Evolutionary conservation across 805 yeast genomes (phyloP).

Genomic region (Schizosaccharomyces osmophilus): DNA sequence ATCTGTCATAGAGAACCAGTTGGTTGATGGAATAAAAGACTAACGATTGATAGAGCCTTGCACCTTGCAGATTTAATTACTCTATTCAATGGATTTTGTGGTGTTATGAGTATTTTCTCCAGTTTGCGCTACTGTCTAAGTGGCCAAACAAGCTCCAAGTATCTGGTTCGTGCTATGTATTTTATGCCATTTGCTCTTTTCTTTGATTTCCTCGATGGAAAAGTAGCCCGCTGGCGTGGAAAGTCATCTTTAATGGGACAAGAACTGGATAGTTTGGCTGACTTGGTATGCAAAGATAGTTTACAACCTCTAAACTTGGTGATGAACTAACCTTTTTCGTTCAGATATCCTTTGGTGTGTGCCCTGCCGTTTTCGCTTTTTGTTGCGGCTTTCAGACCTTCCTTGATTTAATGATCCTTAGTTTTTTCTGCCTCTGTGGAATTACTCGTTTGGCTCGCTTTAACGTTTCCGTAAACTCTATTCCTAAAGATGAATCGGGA

Average conservation of each 20-base stretch:
- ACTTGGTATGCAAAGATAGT: conserved; percentile 26
- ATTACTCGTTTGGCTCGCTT: conserved; percentile 82
- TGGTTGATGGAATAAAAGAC: conserved; percentile 10
- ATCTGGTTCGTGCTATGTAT: conserved; percentile 60
- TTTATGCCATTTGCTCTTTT: conserved; percentile 78
- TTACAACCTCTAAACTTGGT: background rate
- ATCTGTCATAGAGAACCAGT: conserved; percentile 65
- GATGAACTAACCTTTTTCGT: background rate
- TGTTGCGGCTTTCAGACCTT: conserved; percentile 74
- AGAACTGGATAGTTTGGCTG: conserved; percentile 90
- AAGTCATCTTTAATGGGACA: conserved; percentile 88
- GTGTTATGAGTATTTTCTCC: conserved; percentile 71
- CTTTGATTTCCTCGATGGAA: conserved; percentile 89
- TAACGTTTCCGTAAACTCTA: conserved; percentile 75
- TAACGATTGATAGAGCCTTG: conserved; percentile 27
- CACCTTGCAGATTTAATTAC: conserved; percentile 95
- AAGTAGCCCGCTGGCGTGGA: conserved; percentile 84
- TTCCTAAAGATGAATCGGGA: conserved; percentile 75
- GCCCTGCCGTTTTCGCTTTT: conserved; percentile 84
- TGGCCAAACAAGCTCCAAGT: conserved; percentile 29
- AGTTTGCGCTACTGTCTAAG: conserved; percentile 57
- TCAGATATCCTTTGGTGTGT: conserved; percentile 56
- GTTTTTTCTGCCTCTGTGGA: conserved; percentile 80
- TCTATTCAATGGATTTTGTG: conserved; percentile 68
- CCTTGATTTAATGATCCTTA: conserved; percentile 46